Evolutionary conservation across 1,284 basidiomycete genomes (phyloP).

Genomic region (Ustilago cynodontis): DNA sequence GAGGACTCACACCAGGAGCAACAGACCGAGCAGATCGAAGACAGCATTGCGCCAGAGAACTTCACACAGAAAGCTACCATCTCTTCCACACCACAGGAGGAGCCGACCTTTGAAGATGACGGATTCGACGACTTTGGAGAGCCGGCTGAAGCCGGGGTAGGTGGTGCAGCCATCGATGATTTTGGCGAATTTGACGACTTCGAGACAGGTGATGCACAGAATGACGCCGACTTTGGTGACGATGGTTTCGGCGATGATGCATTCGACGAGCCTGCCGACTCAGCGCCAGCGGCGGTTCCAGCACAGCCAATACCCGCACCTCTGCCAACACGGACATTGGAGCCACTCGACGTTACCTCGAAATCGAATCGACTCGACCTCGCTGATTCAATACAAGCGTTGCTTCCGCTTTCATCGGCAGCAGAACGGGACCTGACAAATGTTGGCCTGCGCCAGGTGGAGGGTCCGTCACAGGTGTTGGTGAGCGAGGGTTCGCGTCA

Average conservation of each 20-base stretch:
- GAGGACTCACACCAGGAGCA: conserved; percentile 23
- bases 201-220: conserved; percentile 33
- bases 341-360: conserved; percentile 28
- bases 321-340: conserved; percentile 24
- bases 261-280: conserved; percentile 14
- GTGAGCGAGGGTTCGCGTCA: conserved; percentile 43
- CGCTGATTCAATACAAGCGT: conserved; percentile 15
- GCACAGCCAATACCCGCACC: conserved; percentile 5
- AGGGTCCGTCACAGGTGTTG: conserved; percentile 57
- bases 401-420: conserved; percentile 36
- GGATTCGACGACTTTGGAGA: conserved; percentile 53
- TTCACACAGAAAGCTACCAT: conserved; percentile 10
- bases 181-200: conserved; percentile 58
- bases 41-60: background rate
- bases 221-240: conserved; percentile 29
- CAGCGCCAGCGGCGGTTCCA: background rate
- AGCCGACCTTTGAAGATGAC: conserved; percentile 20
- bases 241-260: conserved; percentile 30
- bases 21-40: conserved; percentile 5
- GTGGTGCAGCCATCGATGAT: conserved; percentile 32
- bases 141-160: conserved; percentile 10
- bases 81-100: background rate
- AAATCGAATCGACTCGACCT: conserved; percentile 32
- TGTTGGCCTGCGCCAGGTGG: conserved; percentile 52
- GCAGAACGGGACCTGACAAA: conserved; percentile 34